Conservation (phyloP, 1,284 basidiomycete species). For the Marasmius tenuissimus region DNA sequence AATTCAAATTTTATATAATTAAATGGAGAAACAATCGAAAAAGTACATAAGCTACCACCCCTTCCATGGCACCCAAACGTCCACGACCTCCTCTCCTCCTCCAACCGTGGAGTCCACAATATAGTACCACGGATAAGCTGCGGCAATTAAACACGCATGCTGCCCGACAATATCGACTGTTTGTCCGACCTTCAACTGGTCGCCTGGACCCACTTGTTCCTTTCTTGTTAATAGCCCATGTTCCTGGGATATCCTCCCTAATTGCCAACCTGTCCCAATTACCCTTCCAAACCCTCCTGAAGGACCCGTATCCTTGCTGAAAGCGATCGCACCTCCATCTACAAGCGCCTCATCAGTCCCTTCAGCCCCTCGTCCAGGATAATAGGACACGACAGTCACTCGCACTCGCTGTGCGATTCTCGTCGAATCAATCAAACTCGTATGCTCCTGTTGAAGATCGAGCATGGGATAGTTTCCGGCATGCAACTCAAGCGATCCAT, state of each 20-base stretch:
- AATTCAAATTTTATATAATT: no score
- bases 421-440: constrained; percentile 56
- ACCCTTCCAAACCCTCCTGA: constrained; percentile 73
- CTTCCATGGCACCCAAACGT: constrained; percentile 91
- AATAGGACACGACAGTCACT: constrained; percentile 75
- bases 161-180: constrained; percentile 70
- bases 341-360: constrained; percentile 73
- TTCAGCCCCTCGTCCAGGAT: constrained; percentile 62
- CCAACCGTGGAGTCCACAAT: constrained; percentile 63
- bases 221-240: constrained; percentile 69
- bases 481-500: constrained; percentile 71
- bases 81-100: constrained; percentile 59
- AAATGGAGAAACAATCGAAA: no score
- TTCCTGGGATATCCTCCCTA: constrained; percentile 78
- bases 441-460: constrained; percentile 83
- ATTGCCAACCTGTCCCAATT: constrained; percentile 66
- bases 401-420: constrained; percentile 71
- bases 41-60: constrained; percentile 59
- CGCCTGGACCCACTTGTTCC: constrained; percentile 18
- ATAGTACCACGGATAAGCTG: constrained; percentile 82
- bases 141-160: constrained; percentile 77
- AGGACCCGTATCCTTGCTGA: constrained; percentile 83
- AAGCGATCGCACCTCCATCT: constrained; percentile 81
- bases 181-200: constrained; percentile 55
- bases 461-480: constrained; percentile 85